phyloP scores from a whole-genome alignment of 1,139 yeast species.

The Nakaseomyces glabratus region DNA sequence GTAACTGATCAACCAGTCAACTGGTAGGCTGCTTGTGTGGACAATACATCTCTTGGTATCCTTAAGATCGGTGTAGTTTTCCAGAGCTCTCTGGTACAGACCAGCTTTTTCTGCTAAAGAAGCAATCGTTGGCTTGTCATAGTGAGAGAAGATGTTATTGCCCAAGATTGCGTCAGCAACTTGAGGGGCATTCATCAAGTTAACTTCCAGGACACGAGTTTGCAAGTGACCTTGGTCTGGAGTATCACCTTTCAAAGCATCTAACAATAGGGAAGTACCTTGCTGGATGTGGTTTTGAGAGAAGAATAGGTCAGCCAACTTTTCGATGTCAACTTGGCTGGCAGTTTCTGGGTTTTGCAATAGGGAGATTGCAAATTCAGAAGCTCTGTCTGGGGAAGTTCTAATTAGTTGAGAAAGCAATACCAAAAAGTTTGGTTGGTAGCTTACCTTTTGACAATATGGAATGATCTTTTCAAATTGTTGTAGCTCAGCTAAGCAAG shows the following conservation, averaged over 20 bases:
- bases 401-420: constrained; percentile 86
- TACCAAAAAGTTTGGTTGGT: constrained; percentile 83
- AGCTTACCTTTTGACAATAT: constrained; percentile 81
- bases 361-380: constrained; percentile 89
- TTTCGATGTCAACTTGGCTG: constrained; percentile 69
- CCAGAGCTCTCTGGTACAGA: constrained; percentile 86
- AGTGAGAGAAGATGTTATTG: constrained; percentile 90
- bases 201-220: constrained; percentile 88
- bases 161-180: constrained; percentile 98
- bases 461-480: constrained; percentile 95
- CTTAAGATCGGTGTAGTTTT: constrained; percentile 86
- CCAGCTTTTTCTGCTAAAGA: constrained; percentile 91
- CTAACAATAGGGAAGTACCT: constrained; percentile 96
- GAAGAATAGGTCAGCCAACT: constrained; percentile 86
- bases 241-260: constrained; percentile 86
- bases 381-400: constrained; percentile 94
- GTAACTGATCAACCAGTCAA: constrained; percentile 88
- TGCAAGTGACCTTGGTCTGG: constrained; percentile 96
- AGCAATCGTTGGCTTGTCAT: constrained; percentile 90
- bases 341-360: constrained; percentile 53
- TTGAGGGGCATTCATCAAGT: constrained; percentile 93
- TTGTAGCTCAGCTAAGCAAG: constrained; percentile 88
- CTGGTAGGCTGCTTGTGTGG: constrained; percentile 76
- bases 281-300: constrained; percentile 93
- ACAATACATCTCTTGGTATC: constrained; percentile 93